Evolutionary conservation across 78 protist genomes (phyloP).

Genomic region (Protostelium mycophagum): DNA sequence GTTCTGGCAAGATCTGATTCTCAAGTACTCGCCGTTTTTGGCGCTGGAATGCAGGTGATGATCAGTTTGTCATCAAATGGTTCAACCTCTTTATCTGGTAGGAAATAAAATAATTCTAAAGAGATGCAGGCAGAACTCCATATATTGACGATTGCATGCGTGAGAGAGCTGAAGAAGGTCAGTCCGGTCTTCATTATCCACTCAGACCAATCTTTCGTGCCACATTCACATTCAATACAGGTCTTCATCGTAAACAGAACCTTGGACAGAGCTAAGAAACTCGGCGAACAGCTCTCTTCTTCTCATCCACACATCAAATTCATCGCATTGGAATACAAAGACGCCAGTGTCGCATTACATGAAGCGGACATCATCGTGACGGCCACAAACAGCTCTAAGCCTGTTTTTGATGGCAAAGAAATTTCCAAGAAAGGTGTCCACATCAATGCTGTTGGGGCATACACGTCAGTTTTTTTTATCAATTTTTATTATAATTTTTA

Average conservation of each 20-base stretch:
- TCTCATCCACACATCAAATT: not conserved
- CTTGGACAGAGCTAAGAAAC: not conserved
- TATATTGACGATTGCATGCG: constrained; percentile 9
- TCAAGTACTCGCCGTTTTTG: constrained; percentile 20
- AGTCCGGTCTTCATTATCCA: no score
- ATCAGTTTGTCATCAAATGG: no score
- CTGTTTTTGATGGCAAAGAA: constrained; percentile 23
- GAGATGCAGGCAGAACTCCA: constrained; percentile 32
- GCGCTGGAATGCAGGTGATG: constrained; percentile 25
- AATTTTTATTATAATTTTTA: no score
- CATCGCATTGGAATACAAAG: not conserved
- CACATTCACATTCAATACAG: no score
- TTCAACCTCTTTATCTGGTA: no score
- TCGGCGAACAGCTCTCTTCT: not conserved
- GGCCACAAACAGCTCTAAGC: constrained; percentile 24
- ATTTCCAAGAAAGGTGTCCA: not conserved
- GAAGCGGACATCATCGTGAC: constrained; percentile 41
- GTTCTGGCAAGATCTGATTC: constrained; percentile 5
- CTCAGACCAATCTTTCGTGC: no score
- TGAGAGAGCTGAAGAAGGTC: constrained; percentile 5
- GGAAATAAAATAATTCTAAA: no score
- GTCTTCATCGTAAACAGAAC: constrained; percentile 20
- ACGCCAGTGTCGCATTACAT: not conserved
- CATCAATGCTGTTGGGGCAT: constrained; percentile 20
- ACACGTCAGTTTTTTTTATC: not conserved